These are phyloP conservation scores for Dillenia turbinata DNA, from an alignment of 164 flowering plant genomes.

Conservation along the genomic window DNA sequence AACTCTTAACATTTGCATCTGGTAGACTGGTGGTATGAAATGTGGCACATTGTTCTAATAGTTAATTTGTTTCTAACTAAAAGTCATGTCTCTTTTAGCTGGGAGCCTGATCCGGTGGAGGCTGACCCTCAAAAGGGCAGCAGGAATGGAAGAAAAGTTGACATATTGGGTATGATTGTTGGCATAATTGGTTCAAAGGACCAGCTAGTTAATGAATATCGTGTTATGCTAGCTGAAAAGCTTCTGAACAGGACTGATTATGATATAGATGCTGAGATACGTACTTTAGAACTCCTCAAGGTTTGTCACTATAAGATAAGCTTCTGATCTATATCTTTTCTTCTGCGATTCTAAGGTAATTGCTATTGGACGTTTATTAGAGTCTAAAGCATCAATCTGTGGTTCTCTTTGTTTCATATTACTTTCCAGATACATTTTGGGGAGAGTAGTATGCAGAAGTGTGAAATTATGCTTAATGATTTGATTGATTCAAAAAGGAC, in stretches of 20 bases:
- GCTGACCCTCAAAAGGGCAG: slow-evolving; percentile 89
- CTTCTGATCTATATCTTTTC: not conserved
- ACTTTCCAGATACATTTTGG: slow-evolving; percentile 87
- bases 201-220: slow-evolving; percentile 93
- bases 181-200: slow-evolving; percentile 96
- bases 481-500: slow-evolving; percentile 93
- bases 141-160: slow-evolving; percentile 71
- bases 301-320: slow-evolving; percentile 18
- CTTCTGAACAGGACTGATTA: slow-evolving; percentile 92
- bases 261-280: slow-evolving; percentile 89
- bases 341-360: not conserved
- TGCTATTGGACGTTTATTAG: not conserved
- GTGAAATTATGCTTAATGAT: slow-evolving; percentile 99
- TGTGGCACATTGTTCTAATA: not conserved
- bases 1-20: too few species aligned
- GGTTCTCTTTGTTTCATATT: slow-evolving; percentile 2
- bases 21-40: not conserved
- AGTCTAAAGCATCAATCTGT: slow-evolving; percentile 7
- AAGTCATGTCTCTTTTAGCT: slow-evolving; percentile 37
- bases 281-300: slow-evolving; percentile 94
- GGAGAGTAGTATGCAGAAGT: slow-evolving; percentile 93
- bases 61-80: slow-evolving; percentile 8
- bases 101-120: slow-evolving; percentile 99
- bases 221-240: slow-evolving; percentile 97
- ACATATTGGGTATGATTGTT: slow-evolving; percentile 94